These are phyloP conservation scores for Blastobotrys persicus DNA, from an alignment of 1,139 yeast genomes.

Conservation along the genomic window DNA sequence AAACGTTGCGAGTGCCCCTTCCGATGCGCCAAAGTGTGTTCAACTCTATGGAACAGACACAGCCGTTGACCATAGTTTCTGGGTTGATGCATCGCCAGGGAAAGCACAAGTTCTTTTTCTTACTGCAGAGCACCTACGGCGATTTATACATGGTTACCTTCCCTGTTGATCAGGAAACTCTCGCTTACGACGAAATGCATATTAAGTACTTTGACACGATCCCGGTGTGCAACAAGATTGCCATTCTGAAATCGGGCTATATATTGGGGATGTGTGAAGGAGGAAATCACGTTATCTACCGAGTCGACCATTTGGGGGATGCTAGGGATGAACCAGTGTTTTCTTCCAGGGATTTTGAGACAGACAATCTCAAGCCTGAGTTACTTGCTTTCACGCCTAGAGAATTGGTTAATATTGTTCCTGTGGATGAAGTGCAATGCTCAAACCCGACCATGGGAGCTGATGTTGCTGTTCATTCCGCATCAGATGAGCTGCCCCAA, in stretches of 20 bases:
- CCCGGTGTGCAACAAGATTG: slow-evolving; percentile 53
- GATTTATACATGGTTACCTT: slow-evolving; percentile 64
- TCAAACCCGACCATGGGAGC: slow-evolving; percentile 60
- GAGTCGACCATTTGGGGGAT: slow-evolving; percentile 74
- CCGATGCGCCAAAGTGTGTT: slow-evolving; percentile 43
- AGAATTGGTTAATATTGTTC: slow-evolving; percentile 52
- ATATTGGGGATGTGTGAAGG: slow-evolving; percentile 63
- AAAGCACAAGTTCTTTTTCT: slow-evolving; percentile 53
- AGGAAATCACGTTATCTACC: slow-evolving; percentile 65
- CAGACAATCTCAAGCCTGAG: slow-evolving; percentile 5
- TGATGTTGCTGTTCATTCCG: slow-evolving; percentile 39
- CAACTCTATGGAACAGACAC: slow-evolving; percentile 27
- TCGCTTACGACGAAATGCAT: slow-evolving; percentile 34
- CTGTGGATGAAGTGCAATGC: slow-evolving; percentile 53
- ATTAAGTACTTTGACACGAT: slow-evolving; percentile 77
- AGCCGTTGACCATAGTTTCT: slow-evolving; percentile 44
- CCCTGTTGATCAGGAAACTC: slow-evolving; percentile 39
- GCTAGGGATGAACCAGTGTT: slow-evolving; percentile 39
- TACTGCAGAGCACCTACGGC: slow-evolving; percentile 70
- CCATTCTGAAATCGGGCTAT: slow-evolving; percentile 72
- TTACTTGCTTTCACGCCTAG: background rate
- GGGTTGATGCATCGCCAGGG: slow-evolving; percentile 54
- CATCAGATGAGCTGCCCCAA: slow-evolving; percentile 38
- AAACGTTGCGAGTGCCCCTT: slow-evolving; percentile 45
- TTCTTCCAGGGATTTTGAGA: slow-evolving; percentile 7